Evolutionary conservation across 805 yeast species (phyloP).

Genomic region (Teunomyces tritomae): DNA sequence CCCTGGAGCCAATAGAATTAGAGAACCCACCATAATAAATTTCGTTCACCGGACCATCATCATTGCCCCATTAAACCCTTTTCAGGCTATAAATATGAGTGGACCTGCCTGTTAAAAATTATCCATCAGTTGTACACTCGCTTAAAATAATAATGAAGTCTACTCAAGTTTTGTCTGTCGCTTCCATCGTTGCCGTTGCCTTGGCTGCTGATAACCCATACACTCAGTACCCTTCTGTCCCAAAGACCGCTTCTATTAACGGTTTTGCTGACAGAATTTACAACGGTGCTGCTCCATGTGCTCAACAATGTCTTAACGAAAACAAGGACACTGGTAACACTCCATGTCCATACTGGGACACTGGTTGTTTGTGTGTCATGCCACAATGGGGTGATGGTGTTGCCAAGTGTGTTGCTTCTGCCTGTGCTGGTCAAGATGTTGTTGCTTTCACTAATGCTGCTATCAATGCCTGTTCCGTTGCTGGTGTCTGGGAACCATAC

Average conservation of each 20-base stretch:
- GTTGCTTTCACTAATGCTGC: conserved; percentile 28
- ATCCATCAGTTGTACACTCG: neutral
- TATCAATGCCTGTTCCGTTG: conserved; percentile 30
- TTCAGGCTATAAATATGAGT: neutral
- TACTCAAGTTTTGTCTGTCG: conserved; percentile 2
- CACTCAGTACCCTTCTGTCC: conserved; percentile 46
- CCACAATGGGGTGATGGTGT: conserved; percentile 30
- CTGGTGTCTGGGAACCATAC: conserved; percentile 35
- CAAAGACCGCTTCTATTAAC: conserved; percentile 45
- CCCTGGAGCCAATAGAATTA: neutral
- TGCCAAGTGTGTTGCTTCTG: conserved; percentile 30
- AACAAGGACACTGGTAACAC: conserved; percentile 31
- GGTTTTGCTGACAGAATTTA: conserved; percentile 49
- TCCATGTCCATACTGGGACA: conserved; percentile 47
- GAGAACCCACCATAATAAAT: neutral
- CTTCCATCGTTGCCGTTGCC: conserved; percentile 8
- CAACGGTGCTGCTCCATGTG: conserved; percentile 39
- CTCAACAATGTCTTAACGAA: conserved; percentile 30
- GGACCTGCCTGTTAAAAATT: neutral
- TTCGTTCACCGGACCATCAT: neutral
- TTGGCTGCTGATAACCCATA: conserved; percentile 27
- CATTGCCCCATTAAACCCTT: neutral
- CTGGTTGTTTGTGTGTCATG: conserved; percentile 46
- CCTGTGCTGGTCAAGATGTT: conserved; percentile 31
- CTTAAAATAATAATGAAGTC: neutral